Percentiles rank a stretch among this genome's conserved stretches.
Evolutionary conservation across 2,329 filamentous ascomycete genomes (phyloP).

Genomic region (Coniochaeta ligniaria): DNA sequence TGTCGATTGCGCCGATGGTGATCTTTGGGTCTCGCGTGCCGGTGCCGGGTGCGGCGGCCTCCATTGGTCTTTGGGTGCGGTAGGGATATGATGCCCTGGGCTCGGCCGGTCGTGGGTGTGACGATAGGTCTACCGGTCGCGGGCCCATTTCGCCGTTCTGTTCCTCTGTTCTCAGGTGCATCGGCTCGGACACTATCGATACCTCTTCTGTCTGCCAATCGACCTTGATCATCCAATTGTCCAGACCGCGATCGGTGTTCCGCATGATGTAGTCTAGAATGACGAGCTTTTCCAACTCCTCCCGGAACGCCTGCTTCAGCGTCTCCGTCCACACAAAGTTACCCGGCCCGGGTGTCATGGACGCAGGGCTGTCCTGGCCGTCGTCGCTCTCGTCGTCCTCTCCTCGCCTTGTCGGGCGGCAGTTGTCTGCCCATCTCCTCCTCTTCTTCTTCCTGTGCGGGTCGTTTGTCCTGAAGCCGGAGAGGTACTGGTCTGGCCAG

Average conservation of each 20-base stretch:
- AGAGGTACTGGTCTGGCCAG: slow-evolving; percentile 84
- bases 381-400: slow-evolving; percentile 49
- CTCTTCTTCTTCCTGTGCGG: slow-evolving; percentile 61
- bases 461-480: slow-evolving; percentile 61
- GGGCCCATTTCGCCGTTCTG: slow-evolving; percentile 43
- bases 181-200: slow-evolving; percentile 77
- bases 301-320: slow-evolving; percentile 85
- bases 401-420: slow-evolving; percentile 53
- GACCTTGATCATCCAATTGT: slow-evolving; percentile 99
- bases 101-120: slow-evolving; percentile 31
- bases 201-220: slow-evolving; percentile 79
- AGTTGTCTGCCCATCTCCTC: slow-evolving; percentile 71
- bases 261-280: slow-evolving; percentile 99
- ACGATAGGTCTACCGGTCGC: slow-evolving; percentile 50
- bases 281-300: slow-evolving; percentile 93
- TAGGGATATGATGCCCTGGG: slow-evolving; percentile 57
- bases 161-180: slow-evolving; percentile 56
- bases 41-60: slow-evolving; percentile 47
- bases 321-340: slow-evolving; percentile 80
- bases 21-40: slow-evolving; percentile 52
- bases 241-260: slow-evolving; percentile 90
- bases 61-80: slow-evolving; percentile 76
- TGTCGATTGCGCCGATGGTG: slow-evolving; percentile 88
- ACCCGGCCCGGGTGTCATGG: slow-evolving; percentile 33
- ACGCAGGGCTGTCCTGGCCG: slow-evolving; percentile 22